Base-by-base conservation (phyloP, 768 basidiomycete genomes). In the Boletus edulis region DNA sequence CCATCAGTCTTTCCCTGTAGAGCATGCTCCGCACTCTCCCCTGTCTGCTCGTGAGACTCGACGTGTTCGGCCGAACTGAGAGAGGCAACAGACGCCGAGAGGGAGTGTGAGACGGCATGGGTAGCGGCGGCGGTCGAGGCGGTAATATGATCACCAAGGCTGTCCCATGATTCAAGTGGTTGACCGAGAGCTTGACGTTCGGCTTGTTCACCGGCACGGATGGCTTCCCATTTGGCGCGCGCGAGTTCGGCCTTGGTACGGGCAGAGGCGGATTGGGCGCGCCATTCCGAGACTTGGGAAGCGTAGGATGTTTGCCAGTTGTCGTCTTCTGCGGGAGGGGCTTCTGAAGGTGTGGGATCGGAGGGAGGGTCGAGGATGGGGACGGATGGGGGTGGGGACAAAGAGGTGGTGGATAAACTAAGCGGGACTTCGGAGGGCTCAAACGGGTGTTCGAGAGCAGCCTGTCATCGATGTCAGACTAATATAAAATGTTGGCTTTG, bases 221-320 rank as follows among this genome's bases (percentile, higher is more conserved):
- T 74, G 15, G 75, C 73, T 66, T 89, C 89, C 89, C 88, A 93
- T 57, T 78, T 76, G 41, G 78, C 78, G 11, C 90, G 86, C 68
- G 85, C 82, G 57, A 77, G 78, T 73, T 91, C 90, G 10, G 89
- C 87, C 67, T 86, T 90, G 65, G 82, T 76, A 49, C 89, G 85
- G 42, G 84, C 85, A 56, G 81, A 81, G 31, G 89, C 85, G 38
- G 85, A 86, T 62, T 84, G 81, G 22, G 81, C 80, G 39, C 85
- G 85, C 91, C 91, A 94, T 52, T 76, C 72, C 48, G 78, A 76
- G 12, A 89, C 75, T 41, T 89, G 85, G 1, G 80, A 72, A 48
- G 91, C 85, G 66, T 91, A 89, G 63, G 84, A 79, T 15, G 72
- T 71, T 62, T 86, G 85, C 86, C 87, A 89, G 9, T 73, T 58